Percentiles rank a stretch among this genome's conserved stretches.
These are phyloP conservation scores for Zoysia japonica DNA, from an alignment of 176 grass and related monocot genomes.

Conservation along the genomic window DNA sequence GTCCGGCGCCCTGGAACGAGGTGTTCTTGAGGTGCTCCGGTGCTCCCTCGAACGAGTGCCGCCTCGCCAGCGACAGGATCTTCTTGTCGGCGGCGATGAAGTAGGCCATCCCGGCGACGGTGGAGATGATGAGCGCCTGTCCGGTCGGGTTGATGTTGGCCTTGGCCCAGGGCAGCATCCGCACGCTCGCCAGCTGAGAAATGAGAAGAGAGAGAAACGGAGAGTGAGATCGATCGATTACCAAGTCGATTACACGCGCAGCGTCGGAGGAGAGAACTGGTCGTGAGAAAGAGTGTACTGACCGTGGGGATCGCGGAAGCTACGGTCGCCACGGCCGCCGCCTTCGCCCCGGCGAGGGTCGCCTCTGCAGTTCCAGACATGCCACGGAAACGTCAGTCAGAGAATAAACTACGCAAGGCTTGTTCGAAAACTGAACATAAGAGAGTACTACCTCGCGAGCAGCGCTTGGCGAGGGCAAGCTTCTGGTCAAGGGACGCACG, in stretches of 20 bases:
- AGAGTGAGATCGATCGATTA: no score
- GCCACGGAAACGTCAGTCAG: not conserved
- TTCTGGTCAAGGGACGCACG: conserved; percentile 67
- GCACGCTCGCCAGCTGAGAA: conserved; percentile 66
- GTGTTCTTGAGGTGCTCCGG: conserved; percentile 47
- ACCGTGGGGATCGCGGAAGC: conserved; percentile 66
- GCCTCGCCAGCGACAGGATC: conserved; percentile 55
- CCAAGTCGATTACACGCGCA: no score
- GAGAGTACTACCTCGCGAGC: conserved; percentile 48
- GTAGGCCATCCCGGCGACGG: conserved; percentile 68
- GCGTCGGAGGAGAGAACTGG: not conserved
- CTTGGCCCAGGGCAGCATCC: conserved; percentile 76
- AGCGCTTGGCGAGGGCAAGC: conserved; percentile 69
- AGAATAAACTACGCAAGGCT: not conserved
- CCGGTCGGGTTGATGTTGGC: conserved; percentile 67
- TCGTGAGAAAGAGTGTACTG: not conserved
- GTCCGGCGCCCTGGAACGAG: conserved; percentile 25
- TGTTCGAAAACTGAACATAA: not conserved
- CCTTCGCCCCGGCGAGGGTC: conserved; percentile 59
- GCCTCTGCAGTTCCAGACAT: conserved; percentile 50
- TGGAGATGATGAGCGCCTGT: conserved; percentile 71
- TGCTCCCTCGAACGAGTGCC: conserved; percentile 48
- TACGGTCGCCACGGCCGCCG: conserved; percentile 58
- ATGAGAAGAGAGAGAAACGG: not conserved
- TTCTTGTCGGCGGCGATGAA: conserved; percentile 82